phyloP scores from a whole-genome alignment of 2,329 filamentous ascomycete species.

The Elsinoe necatrix region DNA sequence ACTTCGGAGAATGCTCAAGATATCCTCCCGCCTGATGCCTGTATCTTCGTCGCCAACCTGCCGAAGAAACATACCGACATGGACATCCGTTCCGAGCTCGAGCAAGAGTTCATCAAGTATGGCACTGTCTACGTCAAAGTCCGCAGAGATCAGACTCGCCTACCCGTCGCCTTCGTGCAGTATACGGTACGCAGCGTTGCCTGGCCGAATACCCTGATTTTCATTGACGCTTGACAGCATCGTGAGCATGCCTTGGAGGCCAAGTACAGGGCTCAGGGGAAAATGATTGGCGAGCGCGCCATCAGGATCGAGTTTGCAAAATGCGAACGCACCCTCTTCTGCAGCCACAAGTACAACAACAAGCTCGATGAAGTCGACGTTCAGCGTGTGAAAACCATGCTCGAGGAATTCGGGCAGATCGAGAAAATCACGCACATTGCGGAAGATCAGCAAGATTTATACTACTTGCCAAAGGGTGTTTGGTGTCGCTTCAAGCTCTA shows the following conservation, averaged over 20 bases:
- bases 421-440: conserved; percentile 22
- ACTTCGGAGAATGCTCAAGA: conserved; percentile 39
- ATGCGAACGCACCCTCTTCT: conserved; percentile 14
- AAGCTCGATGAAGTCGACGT: conserved; percentile 20
- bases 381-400: conserved; percentile 19
- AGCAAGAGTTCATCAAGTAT: conserved; percentile 44
- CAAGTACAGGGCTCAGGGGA: conserved; percentile 46
- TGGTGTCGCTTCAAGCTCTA: conserved; percentile 26
- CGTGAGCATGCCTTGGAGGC: conserved; percentile 43
- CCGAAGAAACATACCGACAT: conserved; percentile 43
- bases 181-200: conserved; percentile 44
- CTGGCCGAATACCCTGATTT: conserved; percentile 14
- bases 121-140: conserved; percentile 57
- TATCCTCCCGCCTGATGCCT: conserved; percentile 47
- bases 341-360: conserved; percentile 17
- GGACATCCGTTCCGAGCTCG: conserved; percentile 47
- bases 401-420: conserved; percentile 21
- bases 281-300: conserved; percentile 14
- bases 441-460: conserved; percentile 24
- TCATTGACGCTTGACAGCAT: conserved; percentile 31
- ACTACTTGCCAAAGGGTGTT: conserved; percentile 25
- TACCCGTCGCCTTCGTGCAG: conserved; percentile 59
- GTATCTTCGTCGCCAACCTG: conserved; percentile 58
- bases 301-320: conserved; percentile 54
- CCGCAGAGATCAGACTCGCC: conserved; percentile 47